Base-by-base conservation (phyloP, 257 asterid species). In the Henckelia pumila region DNA sequence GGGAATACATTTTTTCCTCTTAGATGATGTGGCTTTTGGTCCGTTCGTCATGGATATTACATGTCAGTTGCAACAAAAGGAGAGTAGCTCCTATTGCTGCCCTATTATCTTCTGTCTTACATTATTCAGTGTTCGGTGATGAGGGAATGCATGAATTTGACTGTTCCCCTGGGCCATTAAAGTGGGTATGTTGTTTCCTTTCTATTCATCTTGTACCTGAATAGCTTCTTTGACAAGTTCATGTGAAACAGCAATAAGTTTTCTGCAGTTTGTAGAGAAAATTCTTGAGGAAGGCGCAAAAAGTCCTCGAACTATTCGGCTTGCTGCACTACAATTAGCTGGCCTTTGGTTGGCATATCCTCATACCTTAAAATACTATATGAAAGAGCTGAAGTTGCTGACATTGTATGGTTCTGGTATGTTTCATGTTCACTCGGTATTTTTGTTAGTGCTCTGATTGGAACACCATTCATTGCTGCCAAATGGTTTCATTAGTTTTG, bases 61-160 rank as follows among this genome's bases (percentile, higher is more conserved):
- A 93, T 58, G 83, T 70, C 55, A 93, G 90, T 82, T 93, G 96
- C 88, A 89, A 90, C 69, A 93, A 93, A 73, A 83, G 98, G 79
- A 86, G 97, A 83, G 95, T 93, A 76, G 97, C 98, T 76, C 92
- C 95, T 63, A 89, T 93, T 70, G 97, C 98, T 68, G 95, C 98
- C 73, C 95, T 93, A 63, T 67, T 93, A 71, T 93, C 98, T 64
- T 82, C 94, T 56, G 88, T 93, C 70, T 79, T 93, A 89, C 96
- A 90, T 81, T 71, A 74, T 70, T 88, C 96, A 5, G 85, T 88
- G 73, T 93, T 93, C 73, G 78, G 90, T 59, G 76, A 86, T 73
- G 88, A 61, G 56, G 47, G 35, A 66, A 89, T 93, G 98, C 98
- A 93, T 80, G 87, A 82, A 76, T 58, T 24, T 63, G 77, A 89